Evolutionary conservation across 257 asterid species (phyloP).

Genomic region (Nicotiana tomentosiformis): DNA sequence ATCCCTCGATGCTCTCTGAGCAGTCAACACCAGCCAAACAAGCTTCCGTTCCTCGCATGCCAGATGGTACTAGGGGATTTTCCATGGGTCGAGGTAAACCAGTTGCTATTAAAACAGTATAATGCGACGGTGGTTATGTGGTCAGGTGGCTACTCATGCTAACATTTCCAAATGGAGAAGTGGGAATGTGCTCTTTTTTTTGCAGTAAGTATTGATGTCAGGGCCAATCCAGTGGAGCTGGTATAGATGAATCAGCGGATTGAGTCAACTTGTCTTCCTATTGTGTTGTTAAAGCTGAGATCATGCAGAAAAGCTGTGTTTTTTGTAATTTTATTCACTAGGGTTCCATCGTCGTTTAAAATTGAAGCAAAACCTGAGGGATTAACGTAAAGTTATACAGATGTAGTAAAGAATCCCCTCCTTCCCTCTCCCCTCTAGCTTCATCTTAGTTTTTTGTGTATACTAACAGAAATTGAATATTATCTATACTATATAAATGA

Average conservation of each 20-base stretch:
- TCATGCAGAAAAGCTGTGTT: background rate
- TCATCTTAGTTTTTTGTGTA: conserved; percentile 7
- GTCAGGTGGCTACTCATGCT: background rate
- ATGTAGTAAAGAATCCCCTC: background rate
- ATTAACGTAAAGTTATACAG: background rate
- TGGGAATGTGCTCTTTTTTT: background rate
- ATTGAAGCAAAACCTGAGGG: conserved; percentile 2
- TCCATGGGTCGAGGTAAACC: conserved; percentile 92
- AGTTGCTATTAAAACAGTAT: conserved; percentile 34
- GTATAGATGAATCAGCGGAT: background rate
- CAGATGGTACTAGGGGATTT: conserved; percentile 93
- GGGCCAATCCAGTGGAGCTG: background rate
- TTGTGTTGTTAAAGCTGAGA: background rate
- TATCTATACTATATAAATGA: background rate
- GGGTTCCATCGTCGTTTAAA: background rate
- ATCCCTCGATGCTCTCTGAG: conserved; percentile 20
- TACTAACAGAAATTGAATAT: conserved; percentile 7
- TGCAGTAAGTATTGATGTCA: conserved; percentile 1
- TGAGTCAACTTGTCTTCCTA: conserved; percentile 1
- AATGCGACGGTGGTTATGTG: background rate
- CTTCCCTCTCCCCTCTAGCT: background rate
- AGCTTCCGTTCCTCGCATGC: conserved; percentile 80
- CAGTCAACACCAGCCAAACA: conserved; percentile 33
- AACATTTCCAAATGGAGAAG: conserved; percentile 5
- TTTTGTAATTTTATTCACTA: background rate